Evolutionary conservation across 257 asterid species (phyloP).

Genomic region (Solanum clarkiae): DNA sequence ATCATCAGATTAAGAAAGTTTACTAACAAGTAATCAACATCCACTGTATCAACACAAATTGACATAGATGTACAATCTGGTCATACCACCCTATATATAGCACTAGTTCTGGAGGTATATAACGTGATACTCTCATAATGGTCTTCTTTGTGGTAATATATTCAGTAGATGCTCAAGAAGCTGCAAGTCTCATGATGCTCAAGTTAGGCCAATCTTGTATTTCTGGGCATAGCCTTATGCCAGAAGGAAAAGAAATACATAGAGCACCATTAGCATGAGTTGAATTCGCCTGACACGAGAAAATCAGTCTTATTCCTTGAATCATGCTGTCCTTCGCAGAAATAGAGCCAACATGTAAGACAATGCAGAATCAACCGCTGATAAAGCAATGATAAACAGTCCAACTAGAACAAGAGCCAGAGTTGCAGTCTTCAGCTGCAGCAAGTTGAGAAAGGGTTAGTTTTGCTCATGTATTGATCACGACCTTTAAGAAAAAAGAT

Average conservation of each 20-base stretch:
- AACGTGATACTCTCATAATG: background rate
- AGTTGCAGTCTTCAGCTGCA: constrained; percentile 88
- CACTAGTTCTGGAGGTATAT: background rate
- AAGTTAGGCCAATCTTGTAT: background rate
- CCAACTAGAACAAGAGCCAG: constrained; percentile 81
- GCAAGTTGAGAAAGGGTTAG: background rate
- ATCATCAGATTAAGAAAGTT: background rate
- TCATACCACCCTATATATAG: background rate
- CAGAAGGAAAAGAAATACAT: background rate
- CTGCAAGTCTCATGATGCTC: background rate
- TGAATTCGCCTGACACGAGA: background rate
- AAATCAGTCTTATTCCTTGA: background rate
- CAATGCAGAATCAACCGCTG: constrained; percentile 71
- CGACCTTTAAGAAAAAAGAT: background rate
- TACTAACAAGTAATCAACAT: background rate
- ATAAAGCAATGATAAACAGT: constrained; percentile 57
- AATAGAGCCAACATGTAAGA: constrained; percentile 54
- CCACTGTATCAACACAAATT: background rate
- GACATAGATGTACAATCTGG: background rate
- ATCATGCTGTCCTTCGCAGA: constrained; percentile 48
- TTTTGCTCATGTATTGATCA: background rate
- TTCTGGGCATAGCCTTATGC: background rate
- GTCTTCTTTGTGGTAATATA: background rate
- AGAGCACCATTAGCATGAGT: background rate
- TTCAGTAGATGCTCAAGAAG: background rate